These are phyloP conservation scores for Phalaenopsis equestris DNA, from an alignment of 106 monocot genomes.

Conservation along the genomic window DNA sequence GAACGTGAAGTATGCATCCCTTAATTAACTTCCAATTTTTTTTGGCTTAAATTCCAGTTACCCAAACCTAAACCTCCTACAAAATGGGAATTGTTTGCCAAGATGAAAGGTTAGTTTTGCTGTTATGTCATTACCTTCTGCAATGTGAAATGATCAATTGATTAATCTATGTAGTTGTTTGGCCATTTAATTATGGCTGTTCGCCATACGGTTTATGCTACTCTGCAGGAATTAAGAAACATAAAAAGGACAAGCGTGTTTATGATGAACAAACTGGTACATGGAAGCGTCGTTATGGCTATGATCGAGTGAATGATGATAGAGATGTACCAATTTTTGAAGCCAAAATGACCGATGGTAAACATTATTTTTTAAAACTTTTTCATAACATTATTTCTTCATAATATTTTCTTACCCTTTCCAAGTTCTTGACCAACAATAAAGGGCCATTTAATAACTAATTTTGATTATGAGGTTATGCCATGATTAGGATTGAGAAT, in stretches of 20 bases:
- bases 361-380: not conserved
- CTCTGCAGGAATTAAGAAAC: conserved; percentile 70
- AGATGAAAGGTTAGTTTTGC: conserved; percentile 62
- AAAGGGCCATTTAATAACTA: not conserved
- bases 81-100: conserved; percentile 92
- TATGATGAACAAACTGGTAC: conserved; percentile 77
- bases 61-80: conserved; percentile 92
- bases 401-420: not conserved
- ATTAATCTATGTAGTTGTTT: not conserved
- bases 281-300: conserved; percentile 91
- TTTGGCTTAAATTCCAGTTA: conserved; percentile 37
- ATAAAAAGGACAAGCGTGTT: conserved; percentile 73
- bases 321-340: conserved; percentile 81
- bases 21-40: not conserved
- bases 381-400: not conserved
- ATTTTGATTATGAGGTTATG: not conserved
- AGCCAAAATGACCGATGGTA: conserved; percentile 84
- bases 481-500: too few relatives aligned
- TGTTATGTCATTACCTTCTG: not conserved
- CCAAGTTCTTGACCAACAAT: not conserved
- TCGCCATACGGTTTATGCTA: not conserved
- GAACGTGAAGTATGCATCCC: not conserved
- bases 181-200: not conserved
- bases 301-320: conserved; percentile 92
- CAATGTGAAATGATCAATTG: not conserved